Evolutionary conservation across 2,329 filamentous ascomycete species (phyloP).

Genomic region (Pseudogymnoascus sp.): DNA sequence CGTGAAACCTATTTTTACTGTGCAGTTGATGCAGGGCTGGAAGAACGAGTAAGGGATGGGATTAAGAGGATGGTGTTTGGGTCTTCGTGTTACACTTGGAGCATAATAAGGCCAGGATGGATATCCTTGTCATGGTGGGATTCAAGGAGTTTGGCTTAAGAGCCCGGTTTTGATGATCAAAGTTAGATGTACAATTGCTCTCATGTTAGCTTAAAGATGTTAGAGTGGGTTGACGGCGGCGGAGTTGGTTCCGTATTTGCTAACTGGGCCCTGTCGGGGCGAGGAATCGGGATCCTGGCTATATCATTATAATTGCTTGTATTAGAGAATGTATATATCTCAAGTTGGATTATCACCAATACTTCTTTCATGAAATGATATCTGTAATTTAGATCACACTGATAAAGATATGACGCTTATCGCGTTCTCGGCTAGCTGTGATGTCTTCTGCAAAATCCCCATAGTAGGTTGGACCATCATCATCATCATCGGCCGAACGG

Average conservation of each 20-base stretch:
- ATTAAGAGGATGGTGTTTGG: neutral
- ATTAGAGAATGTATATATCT: constrained; percentile 1
- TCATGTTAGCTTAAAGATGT: neutral
- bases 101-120: neutral
- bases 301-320: neutral
- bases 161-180: constrained; percentile 1
- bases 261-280: neutral
- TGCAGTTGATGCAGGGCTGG: constrained; percentile 27
- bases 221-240: neutral
- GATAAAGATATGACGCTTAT: neutral
- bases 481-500: neutral
- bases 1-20: constrained; percentile 28
- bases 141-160: neutral
- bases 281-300: neutral
- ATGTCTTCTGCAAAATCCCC: neutral
- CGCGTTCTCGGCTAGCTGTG: neutral
- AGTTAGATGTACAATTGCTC: constrained; percentile 1
- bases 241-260: neutral
- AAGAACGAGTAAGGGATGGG: constrained; percentile 19
- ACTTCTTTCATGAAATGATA: neutral
- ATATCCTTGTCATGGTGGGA: neutral
- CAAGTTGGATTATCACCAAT: neutral
- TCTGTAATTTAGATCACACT: neutral
- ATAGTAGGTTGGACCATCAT: neutral
- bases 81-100: neutral